phyloP scores from a whole-genome alignment of 345 rosid species.

The Nephelium lappaceum region DNA sequence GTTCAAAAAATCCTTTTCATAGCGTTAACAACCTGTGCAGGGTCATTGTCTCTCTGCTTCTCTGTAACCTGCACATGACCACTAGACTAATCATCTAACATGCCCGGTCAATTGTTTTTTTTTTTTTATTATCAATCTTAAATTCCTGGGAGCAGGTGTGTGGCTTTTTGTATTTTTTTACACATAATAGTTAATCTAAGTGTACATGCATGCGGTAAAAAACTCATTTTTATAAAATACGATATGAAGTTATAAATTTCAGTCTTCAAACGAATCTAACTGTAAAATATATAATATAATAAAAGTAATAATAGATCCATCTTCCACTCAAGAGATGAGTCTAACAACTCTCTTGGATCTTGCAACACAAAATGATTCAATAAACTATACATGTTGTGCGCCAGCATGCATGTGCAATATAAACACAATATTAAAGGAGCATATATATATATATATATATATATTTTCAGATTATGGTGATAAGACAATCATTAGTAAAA shows the following conservation, averaged over 20 bases:
- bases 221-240: no score
- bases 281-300: no score
- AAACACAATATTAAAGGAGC: not conserved
- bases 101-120: not conserved
- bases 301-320: no score
- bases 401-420: not conserved
- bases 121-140: not conserved
- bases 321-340: not conserved
- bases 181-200: no score
- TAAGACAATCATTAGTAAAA: not conserved
- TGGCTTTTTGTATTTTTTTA: not conserved
- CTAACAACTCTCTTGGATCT: not conserved
- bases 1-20: no score
- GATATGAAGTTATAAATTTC: no score
- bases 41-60: slow-evolving; percentile 24
- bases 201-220: no score
- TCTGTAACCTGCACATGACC: slow-evolving; percentile 27
- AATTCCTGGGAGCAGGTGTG: not conserved
- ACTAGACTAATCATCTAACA: slow-evolving; percentile 15
- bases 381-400: not conserved
- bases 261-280: no score
- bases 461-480: not conserved
- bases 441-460: no score
- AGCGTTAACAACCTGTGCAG: slow-evolving; percentile 14
- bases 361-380: not conserved